Conservation (phyloP, 331 rosid species). For the Malus hybrid region DNA sequence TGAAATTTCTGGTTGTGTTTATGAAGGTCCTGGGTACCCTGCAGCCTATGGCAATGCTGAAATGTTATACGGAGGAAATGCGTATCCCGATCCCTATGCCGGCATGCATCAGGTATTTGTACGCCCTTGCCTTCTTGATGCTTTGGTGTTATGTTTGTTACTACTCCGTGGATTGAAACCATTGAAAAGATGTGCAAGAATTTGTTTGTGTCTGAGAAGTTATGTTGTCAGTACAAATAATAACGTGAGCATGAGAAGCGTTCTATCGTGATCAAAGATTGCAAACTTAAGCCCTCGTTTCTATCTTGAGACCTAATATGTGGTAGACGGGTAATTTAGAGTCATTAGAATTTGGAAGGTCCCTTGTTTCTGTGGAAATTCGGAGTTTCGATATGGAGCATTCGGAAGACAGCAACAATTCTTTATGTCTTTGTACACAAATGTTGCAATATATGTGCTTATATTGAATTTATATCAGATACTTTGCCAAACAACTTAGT, state of each 20-base stretch:
- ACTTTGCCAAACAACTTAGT: not conserved
- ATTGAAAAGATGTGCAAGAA: not conserved
- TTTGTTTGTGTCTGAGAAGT: not conserved
- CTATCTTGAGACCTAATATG: not conserved
- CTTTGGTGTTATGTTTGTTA: not conserved
- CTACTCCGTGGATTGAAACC: not conserved
- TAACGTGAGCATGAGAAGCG: not conserved
- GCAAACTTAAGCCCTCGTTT: not conserved
- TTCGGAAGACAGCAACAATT: no score
- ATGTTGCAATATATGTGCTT: not conserved
- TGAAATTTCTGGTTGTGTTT: slow-evolving; percentile 4
- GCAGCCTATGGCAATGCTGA: slow-evolving; percentile 40
- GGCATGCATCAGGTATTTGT: slow-evolving; percentile 48
- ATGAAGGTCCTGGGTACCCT: slow-evolving; percentile 51
- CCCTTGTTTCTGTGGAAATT: not conserved
- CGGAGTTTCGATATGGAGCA: not conserved
- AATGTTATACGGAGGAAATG: slow-evolving; percentile 39
- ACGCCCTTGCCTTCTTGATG: not conserved
- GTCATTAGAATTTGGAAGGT: not conserved
- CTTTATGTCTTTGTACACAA: not conserved
- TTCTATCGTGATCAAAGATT: not conserved
- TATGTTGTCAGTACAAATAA: not conserved
- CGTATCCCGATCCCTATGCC: slow-evolving; percentile 47
- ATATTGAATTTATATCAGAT: not conserved
- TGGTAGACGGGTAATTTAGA: not conserved